These are phyloP conservation scores for Piper betle DNA, from an alignment of 164 flowering plant species.

Conservation along the genomic window DNA sequence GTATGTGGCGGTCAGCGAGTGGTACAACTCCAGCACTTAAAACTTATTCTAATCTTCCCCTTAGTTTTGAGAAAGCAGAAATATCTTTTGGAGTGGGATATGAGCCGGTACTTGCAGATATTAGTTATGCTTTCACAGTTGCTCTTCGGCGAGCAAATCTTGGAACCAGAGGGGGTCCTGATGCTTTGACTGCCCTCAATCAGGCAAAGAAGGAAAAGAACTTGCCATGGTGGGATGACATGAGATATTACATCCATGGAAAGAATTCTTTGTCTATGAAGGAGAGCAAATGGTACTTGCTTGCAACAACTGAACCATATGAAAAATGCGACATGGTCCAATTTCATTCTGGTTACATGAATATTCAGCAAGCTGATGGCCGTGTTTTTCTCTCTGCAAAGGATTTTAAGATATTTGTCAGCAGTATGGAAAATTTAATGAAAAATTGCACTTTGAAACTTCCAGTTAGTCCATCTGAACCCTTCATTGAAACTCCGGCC, in stretches of 20 bases:
- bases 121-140: slow-evolving; percentile 92
- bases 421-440: slow-evolving; percentile 80
- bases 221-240: slow-evolving; percentile 99
- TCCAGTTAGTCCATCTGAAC: slow-evolving; percentile 32
- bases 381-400: slow-evolving; percentile 48
- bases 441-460: slow-evolving; percentile 41
- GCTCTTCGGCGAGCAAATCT: slow-evolving; percentile 97
- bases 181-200: slow-evolving; percentile 7
- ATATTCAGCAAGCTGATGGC: slow-evolving; percentile 90
- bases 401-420: slow-evolving; percentile 60
- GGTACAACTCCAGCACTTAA: slow-evolving; percentile 98
- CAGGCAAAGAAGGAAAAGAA: slow-evolving; percentile 87
- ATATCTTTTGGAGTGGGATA: slow-evolving; percentile 83
- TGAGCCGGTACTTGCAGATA: slow-evolving; percentile 87
- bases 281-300: slow-evolving; percentile 57
- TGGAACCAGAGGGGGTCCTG: slow-evolving; percentile 31
- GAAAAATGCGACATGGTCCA: slow-evolving; percentile 83
- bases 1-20: slow-evolving; percentile 81
- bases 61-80: slow-evolving; percentile 68
- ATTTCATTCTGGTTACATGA: slow-evolving; percentile 47
- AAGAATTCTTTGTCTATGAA: slow-evolving; percentile 41
- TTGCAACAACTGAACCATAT: slow-evolving; percentile 88
- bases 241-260: slow-evolving; percentile 88
- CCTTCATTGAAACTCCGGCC: slow-evolving; percentile 65
- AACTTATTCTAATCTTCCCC: slow-evolving; percentile 68